These are phyloP conservation scores for Bolboschoenoplectus hybrid DNA, from an alignment of 202 grass and related monocot species.

Conservation along the genomic window DNA sequence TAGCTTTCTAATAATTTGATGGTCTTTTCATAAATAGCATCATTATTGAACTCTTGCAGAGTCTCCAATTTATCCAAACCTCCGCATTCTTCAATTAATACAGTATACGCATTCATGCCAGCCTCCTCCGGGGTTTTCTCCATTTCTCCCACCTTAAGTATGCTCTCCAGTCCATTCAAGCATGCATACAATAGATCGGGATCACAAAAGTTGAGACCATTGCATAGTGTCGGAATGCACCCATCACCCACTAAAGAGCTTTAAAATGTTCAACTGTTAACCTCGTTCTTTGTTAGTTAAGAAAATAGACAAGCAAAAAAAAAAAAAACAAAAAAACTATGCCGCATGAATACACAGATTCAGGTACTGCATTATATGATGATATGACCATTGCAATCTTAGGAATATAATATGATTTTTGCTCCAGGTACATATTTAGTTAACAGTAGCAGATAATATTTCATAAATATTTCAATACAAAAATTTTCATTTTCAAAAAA, in stretches of 20 bases:
- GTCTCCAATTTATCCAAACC: conserved; percentile 71
- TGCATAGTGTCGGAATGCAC: conserved; percentile 69
- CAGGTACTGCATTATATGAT: background rate
- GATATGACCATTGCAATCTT: background rate
- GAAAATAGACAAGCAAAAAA: background rate
- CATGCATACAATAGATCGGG: conserved; percentile 54
- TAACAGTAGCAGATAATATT: background rate
- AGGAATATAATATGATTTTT: background rate
- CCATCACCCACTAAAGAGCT: conserved; percentile 77
- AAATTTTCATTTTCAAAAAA: background rate
- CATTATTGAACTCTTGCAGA: conserved; percentile 58
- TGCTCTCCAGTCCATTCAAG: conserved; percentile 68
- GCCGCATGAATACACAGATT: background rate
- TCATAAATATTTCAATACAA: background rate
- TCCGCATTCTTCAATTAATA: conserved; percentile 69
- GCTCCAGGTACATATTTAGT: background rate
- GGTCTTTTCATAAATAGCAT: conserved; percentile 51
- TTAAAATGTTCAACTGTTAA: conserved; percentile 6
- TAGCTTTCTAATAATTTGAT: conserved; percentile 74
- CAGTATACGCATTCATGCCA: conserved; percentile 51
- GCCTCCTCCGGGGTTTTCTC: conserved; percentile 53
- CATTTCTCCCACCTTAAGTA: conserved; percentile 61
- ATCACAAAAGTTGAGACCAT: conserved; percentile 55
- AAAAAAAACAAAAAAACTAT: background rate
- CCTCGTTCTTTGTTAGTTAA: background rate